Base-by-base conservation (phyloP, 2,329 filamentous ascomycete genomes). In the Akanthomyces lecanii region DNA sequence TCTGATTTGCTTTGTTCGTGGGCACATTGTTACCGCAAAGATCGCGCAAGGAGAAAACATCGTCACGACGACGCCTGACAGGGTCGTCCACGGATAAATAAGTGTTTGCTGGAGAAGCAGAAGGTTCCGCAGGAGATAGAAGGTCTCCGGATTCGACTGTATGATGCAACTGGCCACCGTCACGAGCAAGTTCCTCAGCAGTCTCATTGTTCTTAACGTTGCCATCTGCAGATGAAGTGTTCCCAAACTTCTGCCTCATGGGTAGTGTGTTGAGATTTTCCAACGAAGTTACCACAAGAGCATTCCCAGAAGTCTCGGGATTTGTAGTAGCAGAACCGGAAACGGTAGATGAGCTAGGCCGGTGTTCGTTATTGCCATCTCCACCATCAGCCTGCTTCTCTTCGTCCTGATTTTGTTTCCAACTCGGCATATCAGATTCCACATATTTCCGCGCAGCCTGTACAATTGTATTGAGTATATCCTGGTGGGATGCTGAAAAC, bases 381-480 rank as follows among this genome's bases (percentile, higher is more conserved):
- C 5, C 6, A 28, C 8, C 23, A 36, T 65, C 68, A 36, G 61
- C 23, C 36, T 28, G 59, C 25, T 51, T 44, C 58, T 45, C 62
- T 69, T 65, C 8, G 62, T 48, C 42, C 14, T 56, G 47, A 14
- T 25, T 16, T 1, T 21, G 48, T 23, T 33, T 36, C 47, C 8
- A 21, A 11, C 14, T 51, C 14, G 64, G 42, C 33, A 57, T n/a
- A 6, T 77, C 71, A 1, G 75, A 74, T 8, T 76, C 75, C 1
- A 85, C 71, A 61, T 84, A 86, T 62, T 80, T 79, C 52, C 75
- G 77, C 0, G 82, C 79, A 3, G 83, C 84, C 44, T 75, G 75
- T 63, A 80, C 77, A 40, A 87, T 81, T 21, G 77, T 74, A 8
- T 82, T 77, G 23, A 86, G 69, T 4, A 81, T 76, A 8, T 82